Evolutionary conservation across 202 grass and related monocot species (phyloP).

Genomic region (Panicum virgatum): DNA sequence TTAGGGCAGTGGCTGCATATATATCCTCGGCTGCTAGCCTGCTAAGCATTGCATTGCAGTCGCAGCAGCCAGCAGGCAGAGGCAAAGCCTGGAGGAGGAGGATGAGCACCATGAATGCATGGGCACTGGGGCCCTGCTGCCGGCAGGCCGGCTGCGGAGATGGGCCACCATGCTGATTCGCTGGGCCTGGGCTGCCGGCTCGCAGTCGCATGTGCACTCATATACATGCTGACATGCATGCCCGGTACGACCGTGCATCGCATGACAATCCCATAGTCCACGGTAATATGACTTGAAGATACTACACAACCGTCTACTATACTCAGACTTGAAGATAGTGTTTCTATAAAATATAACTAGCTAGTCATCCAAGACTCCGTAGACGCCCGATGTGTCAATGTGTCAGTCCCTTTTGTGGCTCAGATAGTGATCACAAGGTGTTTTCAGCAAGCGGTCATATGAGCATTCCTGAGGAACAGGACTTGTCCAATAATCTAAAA

Average conservation of each 20-base stretch:
- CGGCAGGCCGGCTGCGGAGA: neutral
- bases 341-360: too few species aligned
- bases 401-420: too few species aligned
- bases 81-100: too few species aligned
- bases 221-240: neutral
- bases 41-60: neutral
- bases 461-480: neutral
- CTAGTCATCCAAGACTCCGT: too few species aligned
- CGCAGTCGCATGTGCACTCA: neutral
- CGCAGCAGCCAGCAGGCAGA: too few species aligned
- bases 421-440: too few species aligned
- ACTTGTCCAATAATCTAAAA: conserved; percentile 19
- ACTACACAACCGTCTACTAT: too few species aligned
- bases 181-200: neutral
- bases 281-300: too few species aligned
- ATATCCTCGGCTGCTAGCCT: too few species aligned
- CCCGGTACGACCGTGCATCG: neutral
- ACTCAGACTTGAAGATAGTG: too few species aligned
- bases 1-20: neutral
- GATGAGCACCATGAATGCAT: neutral
- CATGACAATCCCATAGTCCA: too few species aligned
- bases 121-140: neutral
- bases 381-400: too few species aligned
- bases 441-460: neutral
- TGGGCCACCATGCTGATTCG: neutral